phyloP scores from a whole-genome alignment of 345 rosid species.

The Acer negundo region DNA sequence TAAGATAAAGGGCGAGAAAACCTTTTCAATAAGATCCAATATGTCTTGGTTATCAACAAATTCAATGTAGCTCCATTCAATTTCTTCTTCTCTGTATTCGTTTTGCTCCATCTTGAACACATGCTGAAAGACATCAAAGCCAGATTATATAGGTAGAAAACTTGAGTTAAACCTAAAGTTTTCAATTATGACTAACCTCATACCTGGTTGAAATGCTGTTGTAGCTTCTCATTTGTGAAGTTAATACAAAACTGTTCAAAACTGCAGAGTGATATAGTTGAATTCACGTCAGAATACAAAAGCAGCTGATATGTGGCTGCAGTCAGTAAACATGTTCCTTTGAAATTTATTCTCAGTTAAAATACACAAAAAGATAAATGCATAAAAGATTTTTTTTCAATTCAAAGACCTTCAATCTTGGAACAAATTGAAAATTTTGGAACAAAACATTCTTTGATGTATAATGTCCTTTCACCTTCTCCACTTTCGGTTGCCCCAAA shows the following conservation, averaged over 20 bases:
- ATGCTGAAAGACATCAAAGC: conserved; percentile 53
- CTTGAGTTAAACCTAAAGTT: conserved; percentile 20
- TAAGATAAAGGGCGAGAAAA: conserved; percentile 22
- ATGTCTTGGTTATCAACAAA: conserved; percentile 91
- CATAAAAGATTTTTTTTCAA: not conserved
- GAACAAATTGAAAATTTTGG: not conserved
- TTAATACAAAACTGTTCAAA: conserved; percentile 96
- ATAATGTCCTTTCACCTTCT: not conserved
- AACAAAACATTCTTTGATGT: not conserved
- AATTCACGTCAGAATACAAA: conserved; percentile 11
- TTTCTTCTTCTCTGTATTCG: conserved; percentile 69
- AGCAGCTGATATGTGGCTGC: not conserved
- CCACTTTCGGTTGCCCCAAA: not conserved
- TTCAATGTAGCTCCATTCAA: conserved; percentile 86
- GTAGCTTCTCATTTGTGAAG: conserved; percentile 90
- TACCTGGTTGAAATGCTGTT: conserved; percentile 99
- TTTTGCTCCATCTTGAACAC: conserved; percentile 93
- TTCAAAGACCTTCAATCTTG: not conserved
- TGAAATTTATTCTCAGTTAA: conserved; percentile 1
- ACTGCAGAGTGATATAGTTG: conserved; percentile 40
- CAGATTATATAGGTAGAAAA: conserved; percentile 34
- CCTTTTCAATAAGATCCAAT: conserved; percentile 93
- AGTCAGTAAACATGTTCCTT: not conserved
- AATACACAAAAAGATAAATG: too few species aligned
- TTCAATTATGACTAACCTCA: conserved; percentile 50